Evolutionary conservation across 2,329 filamentous ascomycete species (phyloP), one percentile per base, ranked within the genome.

Genomic region (Apiospora kogelbergensis): DNA sequence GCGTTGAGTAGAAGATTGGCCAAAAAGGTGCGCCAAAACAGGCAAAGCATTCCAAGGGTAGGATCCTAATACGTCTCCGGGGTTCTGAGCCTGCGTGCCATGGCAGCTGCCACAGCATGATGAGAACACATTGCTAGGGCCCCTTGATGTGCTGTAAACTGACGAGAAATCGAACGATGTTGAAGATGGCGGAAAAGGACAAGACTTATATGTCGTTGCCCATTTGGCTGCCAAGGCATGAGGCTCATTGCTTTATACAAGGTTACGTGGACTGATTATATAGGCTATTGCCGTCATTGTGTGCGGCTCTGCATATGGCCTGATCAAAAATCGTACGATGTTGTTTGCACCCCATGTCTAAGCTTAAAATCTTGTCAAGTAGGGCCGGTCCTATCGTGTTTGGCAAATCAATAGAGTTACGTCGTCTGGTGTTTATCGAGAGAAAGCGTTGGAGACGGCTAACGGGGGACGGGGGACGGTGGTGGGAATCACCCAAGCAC

Each of bases 251-350:
- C 41, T 33, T 57, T 68, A 11, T 20, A 30, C 40, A 63, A 9
- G 64, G 22, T 33, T 44, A 40, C 33, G 57, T 69, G 63, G 68
- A 69, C 60, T 53, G 68, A 67, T 64, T 48, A 40, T 41, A 22
- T 41, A 44, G 41, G 63, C 26, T 60, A 60, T 37, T 37, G 30
- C 17, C 17, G 53, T 60, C 9, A n/a, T 37, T 60, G 6, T 37
- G 26, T 60, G 53, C 26, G 53, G 42, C n/a, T 63, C 48, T 65
- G 66, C n/a, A 65, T 22, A 68, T 70, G 68, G 68, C 33, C 66
- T 67, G 69, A 66, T 42, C 13, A 67, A 53, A 68, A 67, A 44
- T 68, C 69, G 69, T 70, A 70, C 69, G 69, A 70, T 68, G 13
- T 66, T 70, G 67, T 64, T 68, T 41, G 9, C 63, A 30, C 44